These are phyloP conservation scores for Tuber calosporum DNA, from an alignment of 495 filamentous ascomycete genomes.

Conservation along the genomic window DNA sequence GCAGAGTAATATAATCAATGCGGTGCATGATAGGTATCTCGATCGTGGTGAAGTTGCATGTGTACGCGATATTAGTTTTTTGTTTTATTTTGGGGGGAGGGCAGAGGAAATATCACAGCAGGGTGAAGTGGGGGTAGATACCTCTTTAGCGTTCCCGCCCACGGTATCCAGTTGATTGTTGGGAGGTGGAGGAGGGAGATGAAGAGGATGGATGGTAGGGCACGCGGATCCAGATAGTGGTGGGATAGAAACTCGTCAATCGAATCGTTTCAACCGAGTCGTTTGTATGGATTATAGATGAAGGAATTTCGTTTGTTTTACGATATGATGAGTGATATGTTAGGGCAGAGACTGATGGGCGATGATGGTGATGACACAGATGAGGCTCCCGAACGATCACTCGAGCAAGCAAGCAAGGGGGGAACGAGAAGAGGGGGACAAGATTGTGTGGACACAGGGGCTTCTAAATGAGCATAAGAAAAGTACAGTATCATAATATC, in stretches of 20 bases:
- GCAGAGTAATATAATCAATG: slow-evolving; percentile 5
- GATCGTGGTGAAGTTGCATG: neutral
- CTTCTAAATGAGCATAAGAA: neutral
- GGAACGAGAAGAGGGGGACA: neutral
- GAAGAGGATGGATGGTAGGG: neutral
- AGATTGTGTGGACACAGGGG: neutral
- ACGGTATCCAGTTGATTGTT: neutral
- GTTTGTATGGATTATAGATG: neutral
- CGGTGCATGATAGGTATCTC: neutral
- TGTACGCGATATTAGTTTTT: neutral
- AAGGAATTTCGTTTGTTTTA: neutral
- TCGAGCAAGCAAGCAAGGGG: neutral
- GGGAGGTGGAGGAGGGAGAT: neutral
- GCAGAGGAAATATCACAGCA: neutral
- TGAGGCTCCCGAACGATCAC: neutral
- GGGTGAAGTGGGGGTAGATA: neutral
- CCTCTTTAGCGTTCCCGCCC: neutral
- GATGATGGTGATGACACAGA: neutral
- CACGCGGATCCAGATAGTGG: neutral
- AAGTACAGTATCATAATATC: too few relatives aligned
- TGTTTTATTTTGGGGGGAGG: neutral
- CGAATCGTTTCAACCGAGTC: neutral
- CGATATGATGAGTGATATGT: neutral
- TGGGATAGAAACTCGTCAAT: neutral
- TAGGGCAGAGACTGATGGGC: neutral